phyloP scores from a whole-genome alignment of 2,329 filamentous ascomycete species.

The Chrysoporthe austroafricana region DNA sequence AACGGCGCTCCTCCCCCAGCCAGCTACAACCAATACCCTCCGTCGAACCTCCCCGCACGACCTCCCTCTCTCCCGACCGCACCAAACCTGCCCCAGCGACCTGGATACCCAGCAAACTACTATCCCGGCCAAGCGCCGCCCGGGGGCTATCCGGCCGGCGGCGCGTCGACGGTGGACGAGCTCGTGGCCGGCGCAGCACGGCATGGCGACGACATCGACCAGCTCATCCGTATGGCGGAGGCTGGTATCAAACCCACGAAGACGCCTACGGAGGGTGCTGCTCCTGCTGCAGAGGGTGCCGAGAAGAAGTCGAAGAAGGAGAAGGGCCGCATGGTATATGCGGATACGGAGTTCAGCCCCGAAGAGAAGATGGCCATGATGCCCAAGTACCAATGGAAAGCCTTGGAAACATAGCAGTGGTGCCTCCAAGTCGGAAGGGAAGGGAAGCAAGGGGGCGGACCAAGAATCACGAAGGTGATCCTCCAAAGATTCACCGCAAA shows the following conservation, averaged over 20 bases:
- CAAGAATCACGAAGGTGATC: too few relatives aligned
- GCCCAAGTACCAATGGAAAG: constrained; percentile 68
- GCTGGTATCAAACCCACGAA: constrained; percentile 58
- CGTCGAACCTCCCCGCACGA: constrained; percentile 50
- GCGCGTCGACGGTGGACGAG: constrained; percentile 52
- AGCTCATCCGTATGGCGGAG: constrained; percentile 67
- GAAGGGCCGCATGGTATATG: constrained; percentile 73
- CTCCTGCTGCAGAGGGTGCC: constrained; percentile 43
- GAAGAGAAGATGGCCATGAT: constrained; percentile 88
- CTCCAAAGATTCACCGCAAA: too few relatives aligned
- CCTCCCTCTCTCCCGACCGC: constrained; percentile 42
- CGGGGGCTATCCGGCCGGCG: constrained; percentile 36
- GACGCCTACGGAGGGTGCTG: constrained; percentile 34
- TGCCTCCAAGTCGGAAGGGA: neutral
- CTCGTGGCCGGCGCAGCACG: constrained; percentile 49
- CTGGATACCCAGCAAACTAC: constrained; percentile 35
- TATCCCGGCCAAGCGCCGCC: constrained; percentile 36
- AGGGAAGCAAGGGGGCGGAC: neutral
- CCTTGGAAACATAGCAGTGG: constrained; percentile 5
- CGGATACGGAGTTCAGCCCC: constrained; percentile 77
- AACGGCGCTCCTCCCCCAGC: constrained; percentile 41
- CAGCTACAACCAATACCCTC: constrained; percentile 37
- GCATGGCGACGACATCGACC: constrained; percentile 65
- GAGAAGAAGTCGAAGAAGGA: constrained; percentile 72
- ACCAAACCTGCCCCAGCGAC: constrained; percentile 36